Conservation (phyloP, 2,329 filamentous ascomycete genomes). For the Ramularia endophylla region DNA sequence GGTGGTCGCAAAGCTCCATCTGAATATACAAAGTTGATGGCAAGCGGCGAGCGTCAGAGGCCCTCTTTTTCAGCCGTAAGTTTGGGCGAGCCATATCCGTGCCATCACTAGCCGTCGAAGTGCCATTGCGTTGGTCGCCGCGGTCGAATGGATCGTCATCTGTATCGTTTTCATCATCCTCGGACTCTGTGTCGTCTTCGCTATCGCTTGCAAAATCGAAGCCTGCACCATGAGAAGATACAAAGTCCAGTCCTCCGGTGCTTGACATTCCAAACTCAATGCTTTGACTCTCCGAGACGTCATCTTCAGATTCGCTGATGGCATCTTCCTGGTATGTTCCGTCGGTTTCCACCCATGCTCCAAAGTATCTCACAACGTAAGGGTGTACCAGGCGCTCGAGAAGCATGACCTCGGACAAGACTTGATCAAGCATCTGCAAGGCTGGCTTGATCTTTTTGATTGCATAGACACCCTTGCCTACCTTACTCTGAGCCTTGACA, state of each 20-base stretch:
- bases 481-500: constrained; percentile 88
- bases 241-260: constrained; percentile 82
- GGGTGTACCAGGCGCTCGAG: constrained; percentile 92
- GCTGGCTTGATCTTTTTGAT: constrained; percentile 92
- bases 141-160: constrained; percentile 30
- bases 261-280: constrained; percentile 58
- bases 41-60: constrained; percentile 45
- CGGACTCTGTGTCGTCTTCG: constrained; percentile 49
- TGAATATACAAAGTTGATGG: constrained; percentile 87
- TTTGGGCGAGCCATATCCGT: constrained; percentile 1
- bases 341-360: constrained; percentile 76
- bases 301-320: constrained; percentile 22
- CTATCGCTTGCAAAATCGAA: constrained; percentile 45
- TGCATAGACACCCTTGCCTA: constrained; percentile 89
- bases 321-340: constrained; percentile 19
- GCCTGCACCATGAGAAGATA: constrained; percentile 81
- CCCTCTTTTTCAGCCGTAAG: constrained; percentile 36
- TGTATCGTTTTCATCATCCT: constrained; percentile 32
- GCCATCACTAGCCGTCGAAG: constrained; percentile 18
- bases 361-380: constrained; percentile 82
- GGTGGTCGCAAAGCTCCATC: constrained; percentile 97
- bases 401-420: constrained; percentile 77
- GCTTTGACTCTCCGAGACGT: constrained; percentile 47
- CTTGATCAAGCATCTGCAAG: constrained; percentile 66
- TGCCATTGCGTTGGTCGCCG: constrained; percentile 31